Base-by-base conservation (phyloP, 2,329 filamentous ascomycete species). In the Lasiodiplodia theobromae region DNA sequence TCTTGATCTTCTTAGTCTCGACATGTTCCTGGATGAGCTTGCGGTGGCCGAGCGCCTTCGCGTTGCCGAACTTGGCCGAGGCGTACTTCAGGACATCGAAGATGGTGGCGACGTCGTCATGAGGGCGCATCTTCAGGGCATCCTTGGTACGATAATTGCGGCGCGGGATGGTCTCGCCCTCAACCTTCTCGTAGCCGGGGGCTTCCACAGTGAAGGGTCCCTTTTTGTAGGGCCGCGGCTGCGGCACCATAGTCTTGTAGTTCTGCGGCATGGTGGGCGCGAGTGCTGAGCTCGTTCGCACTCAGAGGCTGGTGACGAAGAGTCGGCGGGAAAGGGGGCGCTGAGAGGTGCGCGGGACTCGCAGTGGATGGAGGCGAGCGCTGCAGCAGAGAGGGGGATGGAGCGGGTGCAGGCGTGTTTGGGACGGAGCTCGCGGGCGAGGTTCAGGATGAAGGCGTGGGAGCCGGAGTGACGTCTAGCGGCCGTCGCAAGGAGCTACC, bases 1-100 rank as follows among this genome's bases (percentile, higher is more conserved):
- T 97, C 86, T 94, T 91, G 73, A 97, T 84, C 86, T 93, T 96
- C 85, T 95, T 97, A 73, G 87, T 90, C 85, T 97, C 94, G 74
- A 88, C 88, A 81, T 97, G 93, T 57, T 90, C 88, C 80, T 90
- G 86, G 80, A 97, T 80, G 69, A 97, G 86, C 78, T 87, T 90
- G 71, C 94, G 89, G 75, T 86, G 86, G 73, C 92, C 94, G 53
- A 85, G 74, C 7, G 81, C 81, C 79, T 85, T 85, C 73, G 83
- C 83, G 71, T 85, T 85, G 73, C 83, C 83, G 70, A 77, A 86
- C 74, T 84, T 85, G 71, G 78, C 84, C 53, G 91, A 90, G 73
- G 90, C 89, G 74, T 89, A 87, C 76, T 87, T 87, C 75, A 97
- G 84, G 72, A 97, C 87, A 74, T 96, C 92, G 82, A 89, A 96